A percentile compares a stretch with the other conserved stretches of the same genome.
These are phyloP conservation scores for Kodamaea laetipori DNA, from an alignment of 805 yeast genomes.

Conservation along the genomic window DNA sequence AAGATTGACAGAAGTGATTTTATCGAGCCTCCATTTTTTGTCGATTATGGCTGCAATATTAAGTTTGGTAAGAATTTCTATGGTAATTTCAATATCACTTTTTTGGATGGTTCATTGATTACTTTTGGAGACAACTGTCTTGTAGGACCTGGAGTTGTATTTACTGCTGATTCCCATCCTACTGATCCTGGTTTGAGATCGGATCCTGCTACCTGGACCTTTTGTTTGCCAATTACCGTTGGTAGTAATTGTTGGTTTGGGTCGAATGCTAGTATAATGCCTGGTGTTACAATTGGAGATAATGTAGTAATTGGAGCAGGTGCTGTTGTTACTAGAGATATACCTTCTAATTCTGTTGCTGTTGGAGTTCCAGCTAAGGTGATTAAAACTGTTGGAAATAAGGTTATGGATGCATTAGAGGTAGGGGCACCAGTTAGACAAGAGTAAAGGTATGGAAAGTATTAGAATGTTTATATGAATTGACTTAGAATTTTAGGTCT, in stretches of 20 bases:
- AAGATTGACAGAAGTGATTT: slow-evolving; percentile 39
- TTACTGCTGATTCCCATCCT: slow-evolving; percentile 68
- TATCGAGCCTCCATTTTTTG: slow-evolving; percentile 60
- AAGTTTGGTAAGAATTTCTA: slow-evolving; percentile 59
- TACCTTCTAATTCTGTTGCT: slow-evolving; percentile 56
- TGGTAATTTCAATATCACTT: slow-evolving; percentile 55
- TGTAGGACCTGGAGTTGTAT: slow-evolving; percentile 63
- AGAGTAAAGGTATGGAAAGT: too few relatives aligned
- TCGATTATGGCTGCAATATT: slow-evolving; percentile 70
- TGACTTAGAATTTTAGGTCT: too few relatives aligned
- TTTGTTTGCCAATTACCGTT: slow-evolving; percentile 55
- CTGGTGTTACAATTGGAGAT: slow-evolving; percentile 69
- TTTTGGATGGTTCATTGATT: slow-evolving; percentile 63
- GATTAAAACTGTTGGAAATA: slow-evolving; percentile 29
- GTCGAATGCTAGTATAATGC: slow-evolving; percentile 52
- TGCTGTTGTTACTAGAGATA: slow-evolving; percentile 58
- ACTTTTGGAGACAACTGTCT: slow-evolving; percentile 61
- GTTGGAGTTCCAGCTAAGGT: slow-evolving; percentile 67
- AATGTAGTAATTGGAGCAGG: slow-evolving; percentile 69
- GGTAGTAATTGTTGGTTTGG: slow-evolving; percentile 75
- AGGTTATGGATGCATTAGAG: slow-evolving; percentile 10
- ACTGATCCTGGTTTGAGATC: slow-evolving; percentile 48
- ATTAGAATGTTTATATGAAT: too few relatives aligned
- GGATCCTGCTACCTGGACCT: slow-evolving; percentile 53
- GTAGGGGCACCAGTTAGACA: slow-evolving; percentile 1